Evolutionary conservation across 225 moss, liverwort and hornwort species (phyloP), one percentile per base, ranked within the genome.

Genomic region (Pleurozium schreberi): DNA sequence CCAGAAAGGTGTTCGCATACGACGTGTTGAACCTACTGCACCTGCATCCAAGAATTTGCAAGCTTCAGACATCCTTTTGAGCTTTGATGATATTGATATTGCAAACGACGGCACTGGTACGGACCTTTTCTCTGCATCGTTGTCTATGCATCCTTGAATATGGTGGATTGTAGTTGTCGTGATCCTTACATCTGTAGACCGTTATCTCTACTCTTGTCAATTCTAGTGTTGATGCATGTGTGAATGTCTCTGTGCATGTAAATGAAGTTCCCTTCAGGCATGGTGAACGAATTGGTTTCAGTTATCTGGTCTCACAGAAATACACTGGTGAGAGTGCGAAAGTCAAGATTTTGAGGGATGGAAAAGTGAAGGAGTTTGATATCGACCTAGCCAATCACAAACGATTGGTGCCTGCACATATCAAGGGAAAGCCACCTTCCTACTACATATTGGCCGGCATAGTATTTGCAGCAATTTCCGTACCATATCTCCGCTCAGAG

Each of bases 251-350:
- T 90, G 90, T 94, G 94, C 93, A 90, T 93, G 87, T 91, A 82
- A 89, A 85, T 95, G 94, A 96, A 99, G 99, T 99, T 92, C 99
- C 99, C 75, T 99, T 97, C 93, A 97, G 97, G 95, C 99, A 97
- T 90, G 99, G 98, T 85, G 98, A 99, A 93, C 96, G 98, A 84
- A 99, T 99, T 91, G 97, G 98, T 78, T 99, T 99, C 90, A 99
- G 97, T 88, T 99, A 99, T 91, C 96, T 99, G 87, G 98, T 99
- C 89, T 97, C 98, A 53, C 98, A 99, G 90, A 99, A 99, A 85
- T 99, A 99, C 81, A 97, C 97, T n/a, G 96, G 98, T n/a, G 98
- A 99, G 92, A 96, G 95, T 66, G 98, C 98, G 5, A 93, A 90
- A 92, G 95, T 99, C 64, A 95, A 94, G 91, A 99, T 99, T 82